Evolutionary conservation across 202 grass and related monocot species (phyloP), one percentile per base, ranked within the genome.

Genomic region (Zizania palustris): DNA sequence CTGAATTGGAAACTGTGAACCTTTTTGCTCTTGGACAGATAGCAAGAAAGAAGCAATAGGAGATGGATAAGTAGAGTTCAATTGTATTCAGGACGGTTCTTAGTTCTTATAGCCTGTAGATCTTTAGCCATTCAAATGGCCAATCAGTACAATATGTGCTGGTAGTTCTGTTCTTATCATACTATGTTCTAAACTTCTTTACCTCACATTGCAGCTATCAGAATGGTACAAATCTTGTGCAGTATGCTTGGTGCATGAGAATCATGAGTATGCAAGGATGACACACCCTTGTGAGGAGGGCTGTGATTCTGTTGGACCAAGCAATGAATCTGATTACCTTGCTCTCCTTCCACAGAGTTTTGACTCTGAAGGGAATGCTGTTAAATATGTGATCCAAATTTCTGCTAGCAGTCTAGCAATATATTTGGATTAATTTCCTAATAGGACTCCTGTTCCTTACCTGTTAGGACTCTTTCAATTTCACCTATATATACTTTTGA

Each of bases 161-260:
- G 13, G 21, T 6, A 49, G 56, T 57, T 54, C 19, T 11, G 1
- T 54, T 42, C 7, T 78, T 45, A 41, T 14, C 39, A 45, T 78
- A 34, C 43, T 3, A 9, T 55, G 19, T 55, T 70, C 4, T 41
- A 63, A 48, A 77, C 40, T 38, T 49, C 4, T 65, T 11, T 58
- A 9, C 28, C 7, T 38, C 22, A n/a, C 63, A 8, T 56, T 72
- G 59, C 58, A 78, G 82, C 39, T 67, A 37, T 84, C 82, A 40
- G 28, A 56, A 71, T 78, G 74, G 58, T 84, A 57, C 74, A 78
- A 78, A 7, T 33, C 28, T 84, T 16, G 58, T 58, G 67, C 45
- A 72, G n/a, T n/a, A n/a, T n/a, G n/a, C n/a, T n/a, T n/a, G n/a
- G n/a, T n/a, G n/a, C n/a, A n/a, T n/a, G n/a, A n/a, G n/a, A n/a